Conservation (phyloP, 1,284 basidiomycete genomes). For the Puccinia brachypodii region DNA sequence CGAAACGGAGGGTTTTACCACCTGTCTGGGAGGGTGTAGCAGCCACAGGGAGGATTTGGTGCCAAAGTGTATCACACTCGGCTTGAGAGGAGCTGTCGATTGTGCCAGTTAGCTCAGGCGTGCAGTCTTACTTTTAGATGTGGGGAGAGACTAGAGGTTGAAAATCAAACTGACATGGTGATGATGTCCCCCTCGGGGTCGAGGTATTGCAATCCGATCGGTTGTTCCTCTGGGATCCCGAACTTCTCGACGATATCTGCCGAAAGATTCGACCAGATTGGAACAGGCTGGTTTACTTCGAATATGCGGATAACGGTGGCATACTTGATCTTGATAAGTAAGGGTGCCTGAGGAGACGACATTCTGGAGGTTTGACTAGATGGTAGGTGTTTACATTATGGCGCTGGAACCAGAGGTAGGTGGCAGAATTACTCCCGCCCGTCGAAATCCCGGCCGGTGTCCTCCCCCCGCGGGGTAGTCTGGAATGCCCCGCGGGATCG, state of each 20-base stretch:
- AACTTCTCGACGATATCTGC: not conserved
- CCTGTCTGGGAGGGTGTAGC: no score
- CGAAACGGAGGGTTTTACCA: not conserved
- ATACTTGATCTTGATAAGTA: slow-evolving; percentile 26
- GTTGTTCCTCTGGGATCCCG: not conserved
- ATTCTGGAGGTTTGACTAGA: not conserved
- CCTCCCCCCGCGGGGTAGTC: no score
- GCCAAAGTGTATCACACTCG: not conserved
- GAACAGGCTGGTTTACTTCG: not conserved
- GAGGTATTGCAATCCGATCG: slow-evolving; percentile 1
- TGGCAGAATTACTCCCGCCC: no score
- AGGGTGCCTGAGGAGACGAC: slow-evolving; percentile 1
- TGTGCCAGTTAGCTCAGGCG: no score
- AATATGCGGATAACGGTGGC: not conserved
- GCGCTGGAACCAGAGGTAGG: no score
- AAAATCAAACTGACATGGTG: slow-evolving; percentile 4
- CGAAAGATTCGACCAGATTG: slow-evolving; percentile 16
- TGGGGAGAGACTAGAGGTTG: not conserved
- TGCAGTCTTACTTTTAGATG: not conserved
- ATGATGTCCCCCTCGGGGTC: slow-evolving; percentile 14
- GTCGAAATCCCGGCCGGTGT: no score
- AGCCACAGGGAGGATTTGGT: not conserved
- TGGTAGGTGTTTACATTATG: no score
- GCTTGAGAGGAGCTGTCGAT: no score
- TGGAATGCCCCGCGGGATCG: no score